Evolutionary conservation across 139 green algal species (phyloP).

Genomic region (Closterium sp.): DNA sequence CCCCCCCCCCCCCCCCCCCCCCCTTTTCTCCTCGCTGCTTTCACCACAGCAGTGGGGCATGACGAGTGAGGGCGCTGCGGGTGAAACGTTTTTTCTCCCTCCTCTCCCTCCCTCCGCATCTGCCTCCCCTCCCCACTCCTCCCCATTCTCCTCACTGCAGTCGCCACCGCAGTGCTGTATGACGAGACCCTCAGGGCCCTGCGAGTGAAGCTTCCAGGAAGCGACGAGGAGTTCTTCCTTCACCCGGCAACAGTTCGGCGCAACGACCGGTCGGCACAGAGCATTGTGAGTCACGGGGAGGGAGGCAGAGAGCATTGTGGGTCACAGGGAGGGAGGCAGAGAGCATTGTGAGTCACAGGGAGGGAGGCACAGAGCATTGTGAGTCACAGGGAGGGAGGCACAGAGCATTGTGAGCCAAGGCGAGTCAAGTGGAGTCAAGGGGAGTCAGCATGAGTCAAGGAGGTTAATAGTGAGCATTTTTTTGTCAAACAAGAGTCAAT

Average conservation of each 20-base stretch:
- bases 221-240: slow-evolving; percentile 74
- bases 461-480: background rate
- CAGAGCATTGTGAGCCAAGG: background rate
- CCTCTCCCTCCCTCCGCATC: background rate
- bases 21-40: background rate
- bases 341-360: background rate
- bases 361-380: background rate
- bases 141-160: background rate
- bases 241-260: slow-evolving; percentile 72
- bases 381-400: background rate
- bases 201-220: slow-evolving; percentile 52
- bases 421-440: background rate
- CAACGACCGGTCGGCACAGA: slow-evolving; percentile 76
- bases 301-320: background rate
- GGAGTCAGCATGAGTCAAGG: background rate
- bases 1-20: background rate
- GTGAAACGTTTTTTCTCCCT: too few relatives aligned
- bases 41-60: too few relatives aligned
- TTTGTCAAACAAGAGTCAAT: background rate
- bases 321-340: background rate
- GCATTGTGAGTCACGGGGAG: slow-evolving; percentile 31
- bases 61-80: too few relatives aligned
- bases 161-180: slow-evolving; percentile 57
- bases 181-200: slow-evolving; percentile 63
- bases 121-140: background rate